Conservation (phyloP, 257 asterid species). For the Solanum corneliomulleri region DNA sequence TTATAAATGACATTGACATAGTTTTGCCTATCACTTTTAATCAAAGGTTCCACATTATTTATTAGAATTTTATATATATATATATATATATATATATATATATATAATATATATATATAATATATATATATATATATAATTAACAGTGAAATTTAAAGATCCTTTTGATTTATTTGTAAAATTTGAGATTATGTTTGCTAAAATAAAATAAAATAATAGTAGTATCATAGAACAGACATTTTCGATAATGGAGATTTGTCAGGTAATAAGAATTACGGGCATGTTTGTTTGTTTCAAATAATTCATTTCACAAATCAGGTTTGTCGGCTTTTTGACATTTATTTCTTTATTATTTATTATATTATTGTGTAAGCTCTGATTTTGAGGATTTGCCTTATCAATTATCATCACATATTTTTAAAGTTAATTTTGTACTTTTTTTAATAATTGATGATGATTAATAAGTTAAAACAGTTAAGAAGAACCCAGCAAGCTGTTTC, state of each 20-base stretch:
- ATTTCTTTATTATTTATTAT: not conserved
- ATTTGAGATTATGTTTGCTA: not conserved
- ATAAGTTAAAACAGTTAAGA: not conserved
- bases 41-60: too few species aligned
- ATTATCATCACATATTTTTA: not conserved
- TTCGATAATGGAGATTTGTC: not conserved
- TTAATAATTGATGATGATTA: not conserved
- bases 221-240: not conserved
- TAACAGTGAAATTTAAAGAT: not conserved
- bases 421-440: not conserved
- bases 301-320: not conserved
- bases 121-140: too few species aligned
- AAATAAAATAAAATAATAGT: not conserved
- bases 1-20: too few species aligned
- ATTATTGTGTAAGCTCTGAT: not conserved
- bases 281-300: not conserved
- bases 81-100: too few species aligned
- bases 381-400: not conserved
- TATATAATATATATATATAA: too few species aligned
- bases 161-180: not conserved
- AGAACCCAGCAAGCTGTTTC: not conserved
- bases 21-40: too few species aligned
- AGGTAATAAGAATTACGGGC: not conserved
- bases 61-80: too few species aligned
- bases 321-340: not conserved